phyloP scores from a whole-genome alignment of 805 yeast genomes.

The Candida peoriensis region DNA sequence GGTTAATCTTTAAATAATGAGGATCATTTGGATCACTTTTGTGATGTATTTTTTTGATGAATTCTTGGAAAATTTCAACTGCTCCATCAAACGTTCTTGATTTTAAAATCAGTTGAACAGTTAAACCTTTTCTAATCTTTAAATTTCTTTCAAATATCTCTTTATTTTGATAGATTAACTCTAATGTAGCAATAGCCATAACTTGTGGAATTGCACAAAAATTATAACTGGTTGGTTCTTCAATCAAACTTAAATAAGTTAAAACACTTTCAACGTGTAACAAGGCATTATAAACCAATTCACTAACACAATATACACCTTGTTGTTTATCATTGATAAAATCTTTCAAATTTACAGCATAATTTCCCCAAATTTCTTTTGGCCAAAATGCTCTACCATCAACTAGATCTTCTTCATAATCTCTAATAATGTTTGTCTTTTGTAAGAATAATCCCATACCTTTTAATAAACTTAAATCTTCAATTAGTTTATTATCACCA shows the following conservation, averaged over 20 bases:
- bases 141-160: constrained; percentile 64
- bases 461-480: constrained; percentile 56
- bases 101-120: constrained; percentile 68
- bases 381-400: constrained; percentile 98
- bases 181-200: constrained; percentile 96
- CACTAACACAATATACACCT: constrained; percentile 76
- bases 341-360: constrained; percentile 58
- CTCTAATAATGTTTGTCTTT: constrained; percentile 94
- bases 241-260: constrained; percentile 66
- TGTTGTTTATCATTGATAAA: constrained; percentile 42
- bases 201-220: constrained; percentile 99
- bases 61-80: constrained; percentile 68
- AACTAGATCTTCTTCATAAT: constrained; percentile 83
- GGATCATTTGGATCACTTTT: constrained; percentile 80
- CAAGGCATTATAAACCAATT: constrained; percentile 74
- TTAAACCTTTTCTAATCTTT: constrained; percentile 86
- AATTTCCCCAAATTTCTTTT: constrained; percentile 82
- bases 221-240: constrained; percentile 78
- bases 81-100: constrained; percentile 74
- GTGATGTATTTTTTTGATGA: constrained; percentile 71
- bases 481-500: constrained; percentile 49
- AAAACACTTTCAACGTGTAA: constrained; percentile 73
- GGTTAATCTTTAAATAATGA: constrained; percentile 76
- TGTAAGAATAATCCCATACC: constrained; percentile 95
- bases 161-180: constrained; percentile 78